Evolutionary conservation across 1,139 yeast genomes (phyloP).

Genomic region (Kodamaea suecica): DNA sequence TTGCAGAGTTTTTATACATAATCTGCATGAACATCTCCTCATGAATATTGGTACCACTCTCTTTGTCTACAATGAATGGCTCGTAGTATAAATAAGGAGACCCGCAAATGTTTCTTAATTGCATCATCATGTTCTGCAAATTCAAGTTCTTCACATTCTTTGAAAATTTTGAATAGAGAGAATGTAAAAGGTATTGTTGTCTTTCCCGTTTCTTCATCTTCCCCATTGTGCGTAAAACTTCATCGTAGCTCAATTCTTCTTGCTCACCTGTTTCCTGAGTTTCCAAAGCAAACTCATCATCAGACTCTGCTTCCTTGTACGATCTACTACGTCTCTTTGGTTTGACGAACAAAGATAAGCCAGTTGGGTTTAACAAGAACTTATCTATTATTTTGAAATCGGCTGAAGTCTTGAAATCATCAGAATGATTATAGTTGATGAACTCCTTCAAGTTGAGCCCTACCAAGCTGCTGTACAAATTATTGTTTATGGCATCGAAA

Average conservation of each 20-base stretch:
- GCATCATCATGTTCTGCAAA: conserved; percentile 73
- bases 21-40: conserved; percentile 25
- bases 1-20: conserved; percentile 56
- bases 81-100: conserved; percentile 81
- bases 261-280: not conserved
- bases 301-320: conserved; percentile 29
- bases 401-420: conserved; percentile 15
- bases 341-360: not conserved
- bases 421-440: conserved; percentile 30
- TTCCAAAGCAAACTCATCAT: conserved; percentile 21
- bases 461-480: conserved; percentile 39
- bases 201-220: conserved; percentile 10
- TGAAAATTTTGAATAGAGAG: conserved; percentile 17
- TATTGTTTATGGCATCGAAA: conserved; percentile 50
- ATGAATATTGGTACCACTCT: not conserved
- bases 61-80: conserved; percentile 46
- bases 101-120: conserved; percentile 76
- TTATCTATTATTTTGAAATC: conserved; percentile 35
- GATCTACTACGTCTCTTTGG: conserved; percentile 1
- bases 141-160: conserved; percentile 24
- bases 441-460: conserved; percentile 48
- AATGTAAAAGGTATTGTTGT: conserved; percentile 18
- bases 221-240: conserved; percentile 1
- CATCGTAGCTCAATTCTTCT: conserved; percentile 29
- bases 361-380: conserved; percentile 29